Evolutionary conservation across 148 eudicot genomes (phyloP).

Genomic region (Heliosperma pusillum): DNA sequence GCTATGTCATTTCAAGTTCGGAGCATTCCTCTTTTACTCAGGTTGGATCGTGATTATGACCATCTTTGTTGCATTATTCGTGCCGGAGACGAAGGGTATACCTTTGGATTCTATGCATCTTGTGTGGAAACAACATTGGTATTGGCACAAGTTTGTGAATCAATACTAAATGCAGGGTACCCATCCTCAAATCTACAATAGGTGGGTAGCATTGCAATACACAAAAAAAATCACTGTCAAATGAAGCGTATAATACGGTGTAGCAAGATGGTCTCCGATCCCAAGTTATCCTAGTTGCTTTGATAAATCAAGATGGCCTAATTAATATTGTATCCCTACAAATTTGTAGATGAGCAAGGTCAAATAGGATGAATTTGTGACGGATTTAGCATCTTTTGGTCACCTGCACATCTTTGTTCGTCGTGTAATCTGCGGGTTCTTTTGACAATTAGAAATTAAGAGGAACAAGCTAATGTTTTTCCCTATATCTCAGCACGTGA

Average conservation of each 20-base stretch:
- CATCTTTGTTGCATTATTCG: conserved; percentile 42
- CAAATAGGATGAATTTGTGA: too few species aligned
- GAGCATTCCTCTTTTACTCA: conserved; percentile 50
- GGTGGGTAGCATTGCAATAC: too few species aligned
- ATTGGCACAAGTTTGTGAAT: conserved; percentile 49
- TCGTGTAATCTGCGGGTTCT: conserved; percentile 6
- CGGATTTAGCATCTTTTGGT: not conserved
- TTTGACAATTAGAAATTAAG: not conserved
- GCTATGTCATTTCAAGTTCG: conserved; percentile 57
- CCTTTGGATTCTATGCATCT: conserved; percentile 49
- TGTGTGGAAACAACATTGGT: conserved; percentile 63
- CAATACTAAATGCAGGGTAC: too few species aligned
- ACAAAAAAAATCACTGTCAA: too few species aligned
- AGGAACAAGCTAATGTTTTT: conserved; percentile 35
- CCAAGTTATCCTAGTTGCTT: too few species aligned
- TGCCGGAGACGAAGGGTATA: conserved; percentile 60
- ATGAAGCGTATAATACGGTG: too few species aligned
- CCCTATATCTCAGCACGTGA: conserved; percentile 42
- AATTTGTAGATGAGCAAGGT: too few species aligned
- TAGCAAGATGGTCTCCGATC: too few species aligned
- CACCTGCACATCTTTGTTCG: not conserved
- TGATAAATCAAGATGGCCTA: too few species aligned
- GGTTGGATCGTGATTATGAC: conserved; percentile 53
- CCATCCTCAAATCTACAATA: too few species aligned
- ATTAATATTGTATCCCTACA: too few species aligned